These are phyloP conservation scores for Stereocaulon alpinum DNA, from an alignment of 495 filamentous ascomycete genomes.

Conservation along the genomic window DNA sequence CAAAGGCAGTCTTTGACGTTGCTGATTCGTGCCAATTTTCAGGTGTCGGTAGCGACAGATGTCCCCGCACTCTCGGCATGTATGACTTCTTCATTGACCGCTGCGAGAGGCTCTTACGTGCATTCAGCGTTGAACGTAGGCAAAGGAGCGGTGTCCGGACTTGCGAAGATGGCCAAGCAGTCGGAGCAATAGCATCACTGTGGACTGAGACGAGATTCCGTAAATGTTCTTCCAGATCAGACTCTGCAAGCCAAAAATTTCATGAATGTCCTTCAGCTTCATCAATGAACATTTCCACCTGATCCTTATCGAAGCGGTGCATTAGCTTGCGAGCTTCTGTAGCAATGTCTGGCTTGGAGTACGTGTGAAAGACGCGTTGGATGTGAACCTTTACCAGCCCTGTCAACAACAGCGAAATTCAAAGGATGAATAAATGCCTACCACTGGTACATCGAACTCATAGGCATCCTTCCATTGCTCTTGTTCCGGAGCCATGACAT, in stretches of 20 bases:
- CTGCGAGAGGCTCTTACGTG: conserved; percentile 25
- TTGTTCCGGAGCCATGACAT: conserved; percentile 59
- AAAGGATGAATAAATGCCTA: conserved; percentile 27
- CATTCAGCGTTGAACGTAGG: conserved; percentile 36
- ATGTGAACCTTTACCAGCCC: conserved; percentile 49
- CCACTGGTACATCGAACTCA: conserved; percentile 84
- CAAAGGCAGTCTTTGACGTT: neutral
- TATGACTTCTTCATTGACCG: conserved; percentile 30
- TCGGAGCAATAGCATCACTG: conserved; percentile 22
- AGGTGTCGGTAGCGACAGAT: conserved; percentile 44
- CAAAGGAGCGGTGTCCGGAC: conserved; percentile 29
- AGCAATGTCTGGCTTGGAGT: conserved; percentile 34
- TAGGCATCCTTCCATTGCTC: conserved; percentile 70
- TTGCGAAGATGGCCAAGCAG: conserved; percentile 24
- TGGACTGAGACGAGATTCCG: neutral
- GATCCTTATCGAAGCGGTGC: conserved; percentile 64
- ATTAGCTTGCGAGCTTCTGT: conserved; percentile 66
- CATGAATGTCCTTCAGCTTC: conserved; percentile 40
- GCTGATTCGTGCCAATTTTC: neutral
- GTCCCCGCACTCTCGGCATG: conserved; percentile 37
- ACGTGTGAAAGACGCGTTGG: conserved; percentile 34
- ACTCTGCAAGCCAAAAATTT: neutral
- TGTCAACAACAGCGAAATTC: neutral
- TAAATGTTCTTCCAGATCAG: neutral
- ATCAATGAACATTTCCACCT: conserved; percentile 64